Conservation (phyloP, 805 yeast species). For the Jamesozyma piceae region DNA sequence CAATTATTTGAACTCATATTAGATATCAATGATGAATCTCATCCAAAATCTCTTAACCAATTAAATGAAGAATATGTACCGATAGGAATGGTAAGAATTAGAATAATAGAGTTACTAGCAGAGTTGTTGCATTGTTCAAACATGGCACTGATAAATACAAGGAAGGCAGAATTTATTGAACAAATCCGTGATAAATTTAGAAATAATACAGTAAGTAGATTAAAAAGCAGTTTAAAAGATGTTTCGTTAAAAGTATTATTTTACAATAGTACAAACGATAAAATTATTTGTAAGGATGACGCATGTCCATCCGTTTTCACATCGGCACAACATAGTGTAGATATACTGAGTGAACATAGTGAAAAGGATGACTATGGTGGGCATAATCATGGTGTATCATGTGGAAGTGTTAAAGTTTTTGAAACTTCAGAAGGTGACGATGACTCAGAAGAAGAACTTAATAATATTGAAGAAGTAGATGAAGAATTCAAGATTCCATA, state of each 20-base stretch:
- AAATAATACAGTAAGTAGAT: conserved; percentile 6
- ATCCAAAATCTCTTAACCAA: conserved; percentile 41
- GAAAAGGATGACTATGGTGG: not conserved
- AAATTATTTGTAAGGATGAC: not conserved
- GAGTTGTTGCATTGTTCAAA: conserved; percentile 95
- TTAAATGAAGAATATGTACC: conserved; percentile 56
- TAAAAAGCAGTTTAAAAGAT: conserved; percentile 16
- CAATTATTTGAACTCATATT: conserved; percentile 10
- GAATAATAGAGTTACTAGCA: conserved; percentile 84
- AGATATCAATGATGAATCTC: conserved; percentile 7
- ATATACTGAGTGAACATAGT: not conserved
- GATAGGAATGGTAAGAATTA: conserved; percentile 84
- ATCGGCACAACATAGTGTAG: not conserved
- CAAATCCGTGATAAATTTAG: conserved; percentile 37
- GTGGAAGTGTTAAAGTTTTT: too few relatives aligned
- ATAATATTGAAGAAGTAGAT: conserved; percentile 22
- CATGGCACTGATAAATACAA: conserved; percentile 82
- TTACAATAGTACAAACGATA: not conserved
- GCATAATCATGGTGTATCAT: too few relatives aligned
- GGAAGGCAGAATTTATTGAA: conserved; percentile 62
- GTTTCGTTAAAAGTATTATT: not conserved
- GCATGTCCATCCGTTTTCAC: not conserved
- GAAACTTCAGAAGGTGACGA: not conserved
- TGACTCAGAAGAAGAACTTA: not conserved
- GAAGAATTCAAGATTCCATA: conserved; percentile 28